Base-by-base conservation (phyloP, 2,329 filamentous ascomycete species). In the Ustulina deusta region DNA sequence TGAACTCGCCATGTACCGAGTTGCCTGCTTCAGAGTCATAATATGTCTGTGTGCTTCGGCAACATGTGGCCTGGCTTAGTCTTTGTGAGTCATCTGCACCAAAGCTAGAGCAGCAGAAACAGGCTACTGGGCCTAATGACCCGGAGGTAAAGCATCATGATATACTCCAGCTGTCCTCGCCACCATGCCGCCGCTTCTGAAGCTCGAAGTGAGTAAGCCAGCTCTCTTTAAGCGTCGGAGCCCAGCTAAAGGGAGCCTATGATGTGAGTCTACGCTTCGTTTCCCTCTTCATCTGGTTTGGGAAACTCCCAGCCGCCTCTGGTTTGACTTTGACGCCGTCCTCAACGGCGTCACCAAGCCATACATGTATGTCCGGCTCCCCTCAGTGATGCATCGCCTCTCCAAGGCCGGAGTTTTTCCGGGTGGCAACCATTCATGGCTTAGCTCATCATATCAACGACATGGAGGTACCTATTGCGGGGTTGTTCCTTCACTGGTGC, bases 321-420 rank as follows among this genome's bases (percentile, higher is more conserved):
- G 56, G 61, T 44, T 40, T 17, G 20, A 57, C 48, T 42, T 42
- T 40, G 34, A 25, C 54, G 40, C 58, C 62, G 58, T 62, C 42
- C 46, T 57, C 54, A 36, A 48, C 63, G 29, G 51, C 58, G 65
- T 69, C 65, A 58, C 72, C 65, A 34, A 70, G 66, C 63, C 68
- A 56, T 58, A 38, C 63, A 57, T 66, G 63, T 20, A n/a, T 20
- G 38, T 63, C 64, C 70, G 62, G 70, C 69, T 71, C 72, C 72
- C 73, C 71, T 68, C 69, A 66, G 66, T 65, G 61, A 49, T 62
- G 54, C 69, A 65, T 68, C 54, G 64, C 54, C 60, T 59, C 52
- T 15, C 17, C 11, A 61, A 32, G 48, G 29, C 74, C 74, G 74
- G 65, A 64, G 73, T 71, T 75, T 68, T 69, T 10, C 74, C 74